phyloP scores from a whole-genome alignment of 192 early-diverging fungal species.

The Phycomyces nitens region DNA sequence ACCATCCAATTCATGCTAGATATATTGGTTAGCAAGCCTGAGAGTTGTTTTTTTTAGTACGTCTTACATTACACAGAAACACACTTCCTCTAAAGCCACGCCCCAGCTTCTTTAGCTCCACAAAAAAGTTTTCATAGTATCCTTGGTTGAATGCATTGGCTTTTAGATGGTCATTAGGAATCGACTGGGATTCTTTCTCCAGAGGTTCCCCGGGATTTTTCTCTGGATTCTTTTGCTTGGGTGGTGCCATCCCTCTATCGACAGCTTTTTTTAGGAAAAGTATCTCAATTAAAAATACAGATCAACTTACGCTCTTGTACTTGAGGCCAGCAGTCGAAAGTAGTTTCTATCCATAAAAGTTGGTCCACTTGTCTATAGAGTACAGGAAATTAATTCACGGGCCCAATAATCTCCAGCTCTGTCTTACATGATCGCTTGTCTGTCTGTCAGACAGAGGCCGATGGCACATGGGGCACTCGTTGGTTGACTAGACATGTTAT shows the following conservation, averaged over 20 bases:
- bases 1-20: slow-evolving; percentile 61
- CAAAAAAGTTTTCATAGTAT: slow-evolving; percentile 92
- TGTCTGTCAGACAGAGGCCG: neutral
- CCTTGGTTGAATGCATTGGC: slow-evolving; percentile 86
- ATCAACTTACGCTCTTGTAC: slow-evolving; percentile 25
- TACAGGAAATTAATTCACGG: no score
- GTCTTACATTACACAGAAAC: slow-evolving; percentile 70
- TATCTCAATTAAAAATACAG: neutral
- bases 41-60: slow-evolving; percentile 35
- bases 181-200: neutral
- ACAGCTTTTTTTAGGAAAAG: slow-evolving; percentile 6
- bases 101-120: slow-evolving; percentile 83
- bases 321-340: slow-evolving; percentile 50
- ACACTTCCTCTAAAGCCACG: slow-evolving; percentile 88
- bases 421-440: neutral
- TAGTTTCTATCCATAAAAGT: slow-evolving; percentile 54
- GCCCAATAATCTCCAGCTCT: neutral
- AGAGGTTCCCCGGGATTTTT: slow-evolving; percentile 12
- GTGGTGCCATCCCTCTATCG: neutral
- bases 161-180: slow-evolving; percentile 43
- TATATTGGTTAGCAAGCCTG: neutral
- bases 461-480: slow-evolving; percentile 9
- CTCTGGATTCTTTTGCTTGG: neutral
- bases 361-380: slow-evolving; percentile 9
- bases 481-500: neutral